Evolutionary conservation across 345 rosid genomes (phyloP), one percentile per base, ranked within the genome.

Genomic region (Eutrema heterophyllum): DNA sequence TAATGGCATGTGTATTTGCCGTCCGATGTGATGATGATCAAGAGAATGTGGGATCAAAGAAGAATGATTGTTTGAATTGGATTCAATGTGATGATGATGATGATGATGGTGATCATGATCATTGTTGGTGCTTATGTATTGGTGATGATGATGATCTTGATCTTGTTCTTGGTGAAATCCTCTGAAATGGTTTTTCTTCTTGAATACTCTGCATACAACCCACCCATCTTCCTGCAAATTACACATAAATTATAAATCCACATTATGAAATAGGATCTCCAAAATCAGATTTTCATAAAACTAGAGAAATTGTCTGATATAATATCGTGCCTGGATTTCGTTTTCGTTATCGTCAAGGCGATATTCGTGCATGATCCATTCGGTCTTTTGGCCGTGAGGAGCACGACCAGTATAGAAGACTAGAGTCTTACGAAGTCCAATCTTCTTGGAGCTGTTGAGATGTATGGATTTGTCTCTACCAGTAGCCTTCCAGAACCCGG

Each of bases 361-460:
- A 64, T 95, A 95, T 72, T 95, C 99, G n/a, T 95, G 99, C 99
- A 95, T 95, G 86, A 95, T 92, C 99, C 99, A 95, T 40, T 95
- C 97, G 1, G 97, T 92, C 80, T 92, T 95, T 24, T 90, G 93
- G 70, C 99, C 99, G 44, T 95, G 97, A 83, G 99, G 99, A 13
- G 99, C 99, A 43, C 99, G 92, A 32, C 99, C 99, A 2, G 89
- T 92, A 82, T 95, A 95, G 83, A 95, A 95, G 69, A 95, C 99
- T 2, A 95, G 94, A 65, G 99, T 95, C 84, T 95, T 95, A 64
- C 99, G 86, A 97, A 92, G 90, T 46, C 97, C 99, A 48, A 95
- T 92, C 85, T 88, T 88, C 75, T 80, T 86, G 43, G 92, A 82
- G 81, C 74, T 85, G 80, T 73, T 81, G 55, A 85, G 87, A 76